Percentiles rank a stretch among this genome's conserved stretches.
These are phyloP conservation scores for Colletotrichum zoysiae DNA, from an alignment of 2,329 filamentous ascomycete species.

Conservation along the genomic window DNA sequence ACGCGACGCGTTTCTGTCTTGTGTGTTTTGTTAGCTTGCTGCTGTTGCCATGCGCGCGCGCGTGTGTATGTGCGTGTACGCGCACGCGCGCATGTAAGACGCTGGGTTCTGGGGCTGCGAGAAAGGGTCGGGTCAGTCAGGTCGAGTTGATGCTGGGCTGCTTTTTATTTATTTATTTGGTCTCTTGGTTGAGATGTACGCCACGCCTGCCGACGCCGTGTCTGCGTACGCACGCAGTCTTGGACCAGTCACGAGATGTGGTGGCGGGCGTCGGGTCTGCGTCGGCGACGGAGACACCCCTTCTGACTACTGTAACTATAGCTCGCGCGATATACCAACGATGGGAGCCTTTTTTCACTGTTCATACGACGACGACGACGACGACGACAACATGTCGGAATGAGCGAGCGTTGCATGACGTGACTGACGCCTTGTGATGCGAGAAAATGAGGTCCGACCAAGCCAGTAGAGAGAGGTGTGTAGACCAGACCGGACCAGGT, in stretches of 20 bases:
- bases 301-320: slow-evolving; percentile 39
- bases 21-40: slow-evolving; percentile 14
- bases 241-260: background rate
- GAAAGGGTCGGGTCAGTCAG: background rate
- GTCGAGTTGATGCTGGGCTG: background rate
- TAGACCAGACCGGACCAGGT: background rate
- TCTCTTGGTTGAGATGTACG: background rate
- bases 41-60: background rate
- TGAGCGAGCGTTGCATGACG: too few relatives aligned
- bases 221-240: background rate
- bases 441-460: background rate
- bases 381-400: background rate
- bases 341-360: slow-evolving; percentile 34
- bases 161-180: background rate
- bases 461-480: too few relatives aligned
- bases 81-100: too few relatives aligned
- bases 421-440: background rate
- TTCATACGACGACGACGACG: slow-evolving; percentile 1
- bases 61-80: background rate
- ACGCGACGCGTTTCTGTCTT: slow-evolving; percentile 33
- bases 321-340: slow-evolving; percentile 41
- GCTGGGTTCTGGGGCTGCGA: background rate
- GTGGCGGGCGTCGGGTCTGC: background rate
- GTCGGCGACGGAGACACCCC: background rate
- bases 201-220: background rate